These are phyloP conservation scores for Pseudogymnoascus sp. DNA, from an alignment of 2,329 filamentous ascomycete genomes.

Conservation along the genomic window DNA sequence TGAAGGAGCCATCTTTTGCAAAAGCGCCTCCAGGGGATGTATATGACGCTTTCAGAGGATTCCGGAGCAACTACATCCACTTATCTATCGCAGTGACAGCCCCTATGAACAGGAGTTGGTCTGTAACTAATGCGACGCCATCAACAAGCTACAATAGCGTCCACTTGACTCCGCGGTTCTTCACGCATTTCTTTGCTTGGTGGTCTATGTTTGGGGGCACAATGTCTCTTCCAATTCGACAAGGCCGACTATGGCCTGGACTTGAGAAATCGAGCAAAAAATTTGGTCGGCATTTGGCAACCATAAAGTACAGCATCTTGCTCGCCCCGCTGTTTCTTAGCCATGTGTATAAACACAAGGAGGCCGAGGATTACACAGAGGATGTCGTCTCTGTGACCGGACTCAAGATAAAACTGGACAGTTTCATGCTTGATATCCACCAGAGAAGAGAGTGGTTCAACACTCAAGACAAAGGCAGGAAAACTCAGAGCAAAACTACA, in stretches of 20 bases:
- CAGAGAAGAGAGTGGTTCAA: conserved; percentile 89
- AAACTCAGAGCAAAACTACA: conserved; percentile 72
- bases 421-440: conserved; percentile 94
- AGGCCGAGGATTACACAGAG: conserved; percentile 76
- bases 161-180: conserved; percentile 89
- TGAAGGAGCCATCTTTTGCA: conserved; percentile 73
- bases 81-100: conserved; percentile 87
- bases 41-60: conserved; percentile 95
- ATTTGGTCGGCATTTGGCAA: conserved; percentile 93
- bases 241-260: conserved; percentile 84
- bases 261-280: conserved; percentile 97
- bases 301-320: conserved; percentile 93
- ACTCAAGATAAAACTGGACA: conserved; percentile 92
- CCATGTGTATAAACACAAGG: conserved; percentile 98
- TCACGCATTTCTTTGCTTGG: conserved; percentile 97
- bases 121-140: conserved; percentile 62
- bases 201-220: conserved; percentile 94
- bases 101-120: conserved; percentile 81
- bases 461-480: conserved; percentile 67
- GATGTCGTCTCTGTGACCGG: conserved; percentile 82
- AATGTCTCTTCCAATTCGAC: conserved; percentile 88
- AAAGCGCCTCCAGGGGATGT: conserved; percentile 46
- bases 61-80: conserved; percentile 93
- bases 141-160: conserved; percentile 94
- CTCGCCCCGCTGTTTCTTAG: conserved; percentile 90